Base-by-base conservation (phyloP, 441 rosid genomes). In the Cnidoscolus chayamansa region DNA sequence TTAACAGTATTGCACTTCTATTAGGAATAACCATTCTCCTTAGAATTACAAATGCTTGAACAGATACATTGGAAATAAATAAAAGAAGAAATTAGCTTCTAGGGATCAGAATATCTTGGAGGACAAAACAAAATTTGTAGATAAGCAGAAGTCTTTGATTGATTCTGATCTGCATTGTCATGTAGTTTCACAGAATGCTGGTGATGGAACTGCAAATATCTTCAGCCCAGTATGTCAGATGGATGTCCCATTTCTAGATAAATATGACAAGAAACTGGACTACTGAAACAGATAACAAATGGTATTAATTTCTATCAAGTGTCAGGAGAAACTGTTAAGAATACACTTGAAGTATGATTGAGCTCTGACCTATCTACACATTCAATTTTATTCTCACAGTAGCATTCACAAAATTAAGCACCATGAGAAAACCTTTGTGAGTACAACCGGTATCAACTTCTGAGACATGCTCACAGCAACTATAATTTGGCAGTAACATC, bases 401-500 rank as follows among this genome's bases (percentile, higher is more conserved):
- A 78, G 84, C 62, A 25, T 69, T 30, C 49, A 60, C 75, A 70
- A 69, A 61, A 53, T 70, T 65, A 9, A 70, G 78, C 66, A 67
- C 81, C 75, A 67, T 69, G 79, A 78, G 78, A 78, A 64, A 37
- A 49, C 49, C 63, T 51, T 53, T 58, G 5, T 35, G 31, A 62
- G 64, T 58, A 55, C 37, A 32, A 49, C 16, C 7, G 43, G 30
- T 15, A n/a, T 30, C 43, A 48, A 57, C 31, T 51, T 47, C 69
- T 58, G 19, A 0, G 12, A 2, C 54, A 11, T 47, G 11, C 43
- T 0, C 7, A 35, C 35, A 10, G 32, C 49, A 54, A 13, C 81
- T 79, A 90, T 65, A 80, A 61, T 73, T 80, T 66, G 31, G 88
- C 43, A 7, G 83, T 56, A 65, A 86, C 73, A 73, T 87, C 89